Conservation (phyloP, 352 stramenopile genomes). For the Pythium apleroticum region DNA sequence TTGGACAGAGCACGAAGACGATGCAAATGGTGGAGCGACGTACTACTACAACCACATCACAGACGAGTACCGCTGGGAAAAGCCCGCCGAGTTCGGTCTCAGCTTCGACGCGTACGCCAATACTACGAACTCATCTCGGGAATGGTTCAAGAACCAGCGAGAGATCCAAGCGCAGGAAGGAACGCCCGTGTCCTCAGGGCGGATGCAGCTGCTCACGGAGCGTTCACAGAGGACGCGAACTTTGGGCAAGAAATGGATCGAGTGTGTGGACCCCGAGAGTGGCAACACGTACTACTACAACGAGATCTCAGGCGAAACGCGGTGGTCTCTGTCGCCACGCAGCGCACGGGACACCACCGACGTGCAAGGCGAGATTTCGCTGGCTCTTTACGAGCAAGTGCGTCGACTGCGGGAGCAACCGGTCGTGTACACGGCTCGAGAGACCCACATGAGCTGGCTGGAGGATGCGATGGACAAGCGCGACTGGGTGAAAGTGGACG, state of each 20-base stretch:
- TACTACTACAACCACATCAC: slow-evolving; percentile 80
- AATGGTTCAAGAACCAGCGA: slow-evolving; percentile 56
- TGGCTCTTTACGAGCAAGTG: slow-evolving; percentile 57
- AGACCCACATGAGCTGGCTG: slow-evolving; percentile 72
- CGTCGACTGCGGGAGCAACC: slow-evolving; percentile 44
- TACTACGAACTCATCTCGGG: slow-evolving; percentile 44
- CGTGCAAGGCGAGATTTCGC: slow-evolving; percentile 52
- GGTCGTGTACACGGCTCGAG: slow-evolving; percentile 50
- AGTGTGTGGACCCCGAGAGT: slow-evolving; percentile 75
- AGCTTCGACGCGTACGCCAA: slow-evolving; percentile 50
- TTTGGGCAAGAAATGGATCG: slow-evolving; percentile 80
- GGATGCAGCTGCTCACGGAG: slow-evolving; percentile 17
- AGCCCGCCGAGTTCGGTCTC: slow-evolving; percentile 57
- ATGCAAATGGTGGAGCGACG: slow-evolving; percentile 37
- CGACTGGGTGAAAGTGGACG: slow-evolving; percentile 70
- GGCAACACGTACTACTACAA: slow-evolving; percentile 92
- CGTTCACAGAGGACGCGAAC: slow-evolving; percentile 29
- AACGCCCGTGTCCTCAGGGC: slow-evolving; percentile 1
- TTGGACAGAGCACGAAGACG: slow-evolving; percentile 66
- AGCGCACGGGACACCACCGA: slow-evolving; percentile 58
- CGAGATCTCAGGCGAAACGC: slow-evolving; percentile 81
- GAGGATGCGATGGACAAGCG: slow-evolving; percentile 54
- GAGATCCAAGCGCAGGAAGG: slow-evolving; percentile 5
- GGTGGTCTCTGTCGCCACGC: slow-evolving; percentile 81
- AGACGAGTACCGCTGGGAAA: slow-evolving; percentile 79